Evolutionary conservation across 1,284 basidiomycete genomes (phyloP).

Genomic region (Phlebopus sp.): DNA sequence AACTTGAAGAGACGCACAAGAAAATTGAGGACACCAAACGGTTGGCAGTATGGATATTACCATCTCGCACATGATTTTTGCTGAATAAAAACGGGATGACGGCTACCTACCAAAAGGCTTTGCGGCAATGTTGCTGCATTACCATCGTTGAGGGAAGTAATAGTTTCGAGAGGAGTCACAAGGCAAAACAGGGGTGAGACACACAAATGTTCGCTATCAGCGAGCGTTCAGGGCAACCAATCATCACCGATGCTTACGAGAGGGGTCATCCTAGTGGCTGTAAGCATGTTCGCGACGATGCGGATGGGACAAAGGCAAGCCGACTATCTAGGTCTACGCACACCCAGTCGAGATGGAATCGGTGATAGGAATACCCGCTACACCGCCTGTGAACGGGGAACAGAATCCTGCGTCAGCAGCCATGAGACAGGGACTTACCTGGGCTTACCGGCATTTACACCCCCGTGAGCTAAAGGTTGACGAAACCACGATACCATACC

Average conservation of each 20-base stretch:
- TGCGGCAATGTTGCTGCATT: conserved; percentile 12
- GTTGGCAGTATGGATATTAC: conserved; percentile 11
- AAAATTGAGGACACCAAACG: conserved; percentile 7
- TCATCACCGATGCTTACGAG: neutral
- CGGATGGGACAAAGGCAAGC: neutral
- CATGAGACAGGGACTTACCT: neutral
- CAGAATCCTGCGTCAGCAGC: neutral
- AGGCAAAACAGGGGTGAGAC: no score
- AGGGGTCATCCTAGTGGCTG: neutral
- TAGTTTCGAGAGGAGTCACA: no score
- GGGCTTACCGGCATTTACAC: neutral
- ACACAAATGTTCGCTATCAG: neutral
- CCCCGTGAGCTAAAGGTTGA: neutral
- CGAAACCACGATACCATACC: neutral
- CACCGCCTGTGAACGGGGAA: neutral
- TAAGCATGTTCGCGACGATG: neutral
- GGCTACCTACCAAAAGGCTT: conserved; percentile 7
- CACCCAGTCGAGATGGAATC: neutral
- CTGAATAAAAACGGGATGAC: conserved; percentile 23
- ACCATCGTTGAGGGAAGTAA: conserved; percentile 2
- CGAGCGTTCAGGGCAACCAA: neutral
- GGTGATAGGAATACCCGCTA: neutral
- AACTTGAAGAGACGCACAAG: neutral
- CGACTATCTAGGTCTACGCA: neutral
- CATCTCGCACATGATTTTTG: conserved; percentile 24